Base-by-base conservation (phyloP, 768 basidiomycete species). In the Daedalea quercina region DNA sequence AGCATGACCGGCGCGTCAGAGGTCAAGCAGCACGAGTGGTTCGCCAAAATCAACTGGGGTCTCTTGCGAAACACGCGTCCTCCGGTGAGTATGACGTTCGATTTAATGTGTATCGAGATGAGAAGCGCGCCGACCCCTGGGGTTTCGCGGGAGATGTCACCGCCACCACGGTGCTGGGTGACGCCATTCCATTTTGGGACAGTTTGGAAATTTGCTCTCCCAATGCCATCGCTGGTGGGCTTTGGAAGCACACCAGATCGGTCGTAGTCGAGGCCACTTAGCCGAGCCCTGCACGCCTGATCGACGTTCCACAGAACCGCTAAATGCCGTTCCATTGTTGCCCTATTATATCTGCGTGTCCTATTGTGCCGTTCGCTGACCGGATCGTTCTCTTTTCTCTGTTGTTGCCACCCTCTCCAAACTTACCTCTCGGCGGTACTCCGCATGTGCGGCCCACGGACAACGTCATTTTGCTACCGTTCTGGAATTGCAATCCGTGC, bases 11-110 rank as follows among this genome's bases (percentile, higher is more conserved):
- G 96, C 24, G 96, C 96, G 52, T 95, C 93, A 65, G 96, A 99
- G 70, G 94, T 99, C 62, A 99, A 98, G 74, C 86, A 90, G 53
- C 96, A 98, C 79, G 94, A 91, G 67, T 99, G 96, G 96, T 99
- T 99, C 74, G 73, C 76, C 25, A 93, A 92, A 63, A 84, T 95
- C 65, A 94, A 92, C 72, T 99, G 95, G 96, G 96, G 95, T 22
- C 75, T 99, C 52, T 71, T 99, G 66, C 79, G 96, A 60, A 88
- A 98, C 70, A 86, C 82, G 60, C 84, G 84, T 65, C 96, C 96
- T 50, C 96, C 96, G 73, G 91, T 94, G 70, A 63, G 91, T 67
- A 17, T 34, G 48, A 31, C 28, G 28, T 31, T 31, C 28, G 11
- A 31, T 31, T 31, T 31, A 31, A 31, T 31, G 28, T 31, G 28